Evolutionary conservation across 139 green algal genomes (phyloP).

Genomic region (Chlorella sorokiniana): DNA sequence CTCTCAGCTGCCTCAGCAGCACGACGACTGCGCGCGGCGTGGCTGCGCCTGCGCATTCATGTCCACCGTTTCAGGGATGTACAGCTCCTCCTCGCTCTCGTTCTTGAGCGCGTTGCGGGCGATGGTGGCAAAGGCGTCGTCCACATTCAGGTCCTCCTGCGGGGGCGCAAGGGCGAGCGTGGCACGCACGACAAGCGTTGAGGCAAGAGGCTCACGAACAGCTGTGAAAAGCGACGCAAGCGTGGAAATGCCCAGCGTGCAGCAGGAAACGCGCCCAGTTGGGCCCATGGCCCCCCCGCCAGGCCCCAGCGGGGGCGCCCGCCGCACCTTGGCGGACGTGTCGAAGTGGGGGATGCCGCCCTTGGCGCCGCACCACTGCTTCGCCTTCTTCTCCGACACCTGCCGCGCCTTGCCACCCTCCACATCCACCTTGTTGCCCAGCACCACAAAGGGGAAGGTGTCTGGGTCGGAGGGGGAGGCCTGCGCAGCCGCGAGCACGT

Average conservation of each 20-base stretch:
- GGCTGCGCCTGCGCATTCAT: slow-evolving; percentile 72
- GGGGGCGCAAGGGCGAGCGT: not conserved
- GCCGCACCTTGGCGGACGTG: slow-evolving; percentile 81
- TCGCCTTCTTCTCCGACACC: slow-evolving; percentile 94
- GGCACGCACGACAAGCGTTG: not conserved
- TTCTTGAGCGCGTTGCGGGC: slow-evolving; percentile 92
- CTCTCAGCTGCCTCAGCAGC: slow-evolving; percentile 62
- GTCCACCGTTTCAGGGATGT: slow-evolving; percentile 93
- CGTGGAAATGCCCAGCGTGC: not conserved
- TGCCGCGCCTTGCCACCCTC: slow-evolving; percentile 79
- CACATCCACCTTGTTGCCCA: slow-evolving; percentile 99
- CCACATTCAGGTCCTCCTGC: slow-evolving; percentile 91
- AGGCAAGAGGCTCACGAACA: not conserved
- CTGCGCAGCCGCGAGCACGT: slow-evolving; percentile 42
- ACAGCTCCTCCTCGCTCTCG: slow-evolving; percentile 92
- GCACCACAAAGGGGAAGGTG: slow-evolving; percentile 97
- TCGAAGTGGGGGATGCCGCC: slow-evolving; percentile 96
- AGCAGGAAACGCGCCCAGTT: too few relatives aligned
- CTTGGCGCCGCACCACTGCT: slow-evolving; percentile 91
- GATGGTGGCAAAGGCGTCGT: slow-evolving; percentile 79
- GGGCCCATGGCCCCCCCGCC: not conserved
- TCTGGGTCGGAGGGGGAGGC: slow-evolving; percentile 86
- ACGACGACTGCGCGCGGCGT: slow-evolving; percentile 58
- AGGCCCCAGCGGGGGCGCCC: slow-evolving; percentile 75
- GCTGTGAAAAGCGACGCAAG: not conserved